A percentile compares a stretch with the other conserved stretches of the same genome.
These are phyloP conservation scores for Cytospora schulzeri DNA, from an alignment of 2,329 filamentous ascomycete species.

Conservation along the genomic window DNA sequence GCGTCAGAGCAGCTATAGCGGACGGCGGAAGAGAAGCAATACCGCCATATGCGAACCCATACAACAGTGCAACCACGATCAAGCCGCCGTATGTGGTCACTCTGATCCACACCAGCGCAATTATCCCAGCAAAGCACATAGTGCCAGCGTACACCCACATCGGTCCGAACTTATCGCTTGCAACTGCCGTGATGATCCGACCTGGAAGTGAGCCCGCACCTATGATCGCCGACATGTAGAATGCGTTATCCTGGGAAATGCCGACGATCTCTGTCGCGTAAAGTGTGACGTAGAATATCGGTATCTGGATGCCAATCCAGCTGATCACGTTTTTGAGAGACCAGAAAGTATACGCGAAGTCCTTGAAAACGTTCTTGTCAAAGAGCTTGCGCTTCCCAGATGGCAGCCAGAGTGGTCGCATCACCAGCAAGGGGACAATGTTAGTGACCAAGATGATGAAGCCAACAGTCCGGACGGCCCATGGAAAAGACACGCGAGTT, in stretches of 20 bases:
- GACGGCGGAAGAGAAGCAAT: conserved; percentile 46
- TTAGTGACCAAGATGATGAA: conserved; percentile 43
- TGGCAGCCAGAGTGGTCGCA: conserved; percentile 40
- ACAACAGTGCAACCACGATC: conserved; percentile 40
- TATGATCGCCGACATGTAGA: conserved; percentile 45
- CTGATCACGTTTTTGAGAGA: conserved; percentile 42
- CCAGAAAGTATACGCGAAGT: conserved; percentile 39
- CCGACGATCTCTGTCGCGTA: conserved; percentile 9
- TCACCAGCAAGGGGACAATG: conserved; percentile 32
- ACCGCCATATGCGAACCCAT: conserved; percentile 47
- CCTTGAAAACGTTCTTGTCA: conserved; percentile 43
- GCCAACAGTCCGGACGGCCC: conserved; percentile 50
- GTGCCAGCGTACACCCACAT: conserved; percentile 40
- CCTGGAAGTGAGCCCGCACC: conserved; percentile 45
- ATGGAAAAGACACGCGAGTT: conserved; percentile 39
- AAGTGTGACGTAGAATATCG: conserved; percentile 38
- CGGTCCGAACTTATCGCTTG: conserved; percentile 42
- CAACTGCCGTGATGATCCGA: conserved; percentile 40
- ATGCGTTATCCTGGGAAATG: conserved; percentile 38
- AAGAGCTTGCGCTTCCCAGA: conserved; percentile 39
- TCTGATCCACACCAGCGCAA: conserved; percentile 41
- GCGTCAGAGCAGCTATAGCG: conserved; percentile 42
- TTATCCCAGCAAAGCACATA: conserved; percentile 36
- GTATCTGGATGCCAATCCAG: conserved; percentile 36
- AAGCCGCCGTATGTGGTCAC: conserved; percentile 38